phyloP scores from a whole-genome alignment of 768 basidiomycete genomes.

The Lactarius trivialis region DNA sequence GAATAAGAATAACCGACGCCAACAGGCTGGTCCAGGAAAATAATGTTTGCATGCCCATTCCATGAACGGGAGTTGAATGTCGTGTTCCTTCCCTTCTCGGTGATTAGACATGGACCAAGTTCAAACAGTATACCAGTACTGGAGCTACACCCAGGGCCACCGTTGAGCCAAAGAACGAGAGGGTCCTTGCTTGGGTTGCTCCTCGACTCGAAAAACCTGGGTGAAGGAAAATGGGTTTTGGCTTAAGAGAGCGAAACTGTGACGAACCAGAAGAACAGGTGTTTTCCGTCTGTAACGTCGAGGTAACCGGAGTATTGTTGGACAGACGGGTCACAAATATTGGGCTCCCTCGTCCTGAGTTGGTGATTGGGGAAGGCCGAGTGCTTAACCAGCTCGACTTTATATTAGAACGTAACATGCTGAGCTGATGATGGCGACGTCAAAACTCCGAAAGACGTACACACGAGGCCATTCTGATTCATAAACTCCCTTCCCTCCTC shows the following conservation, averaged over 20 bases:
- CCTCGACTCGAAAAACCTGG: constrained; percentile 86
- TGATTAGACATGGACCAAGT: constrained; percentile 22
- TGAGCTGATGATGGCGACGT: not conserved
- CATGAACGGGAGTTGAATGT: constrained; percentile 76
- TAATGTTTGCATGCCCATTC: constrained; percentile 74
- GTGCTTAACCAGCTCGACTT: constrained; percentile 38
- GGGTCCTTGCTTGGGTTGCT: constrained; percentile 68
- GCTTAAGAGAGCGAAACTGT: not conserved
- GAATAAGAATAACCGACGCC: constrained; percentile 89
- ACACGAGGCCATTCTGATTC: constrained; percentile 62
- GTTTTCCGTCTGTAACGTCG: constrained; percentile 47
- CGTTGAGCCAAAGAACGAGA: constrained; percentile 87
- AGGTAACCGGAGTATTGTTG: constrained; percentile 53
- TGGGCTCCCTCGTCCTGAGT: constrained; percentile 38
- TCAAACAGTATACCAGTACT: constrained; percentile 24
- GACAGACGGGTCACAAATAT: constrained; percentile 44
- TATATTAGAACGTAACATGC: not conserved
- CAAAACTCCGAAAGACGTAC: constrained; percentile 36
- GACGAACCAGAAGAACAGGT: constrained; percentile 54
- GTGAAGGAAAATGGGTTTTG: not conserved
- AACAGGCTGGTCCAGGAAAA: constrained; percentile 76
- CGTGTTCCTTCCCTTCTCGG: constrained; percentile 45
- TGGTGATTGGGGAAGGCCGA: constrained; percentile 33
- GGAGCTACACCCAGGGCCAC: constrained; percentile 44
- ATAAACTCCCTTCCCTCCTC: constrained; percentile 60